Base-by-base conservation (phyloP, 306 rosid genomes). In the Cicer judaicum region DNA sequence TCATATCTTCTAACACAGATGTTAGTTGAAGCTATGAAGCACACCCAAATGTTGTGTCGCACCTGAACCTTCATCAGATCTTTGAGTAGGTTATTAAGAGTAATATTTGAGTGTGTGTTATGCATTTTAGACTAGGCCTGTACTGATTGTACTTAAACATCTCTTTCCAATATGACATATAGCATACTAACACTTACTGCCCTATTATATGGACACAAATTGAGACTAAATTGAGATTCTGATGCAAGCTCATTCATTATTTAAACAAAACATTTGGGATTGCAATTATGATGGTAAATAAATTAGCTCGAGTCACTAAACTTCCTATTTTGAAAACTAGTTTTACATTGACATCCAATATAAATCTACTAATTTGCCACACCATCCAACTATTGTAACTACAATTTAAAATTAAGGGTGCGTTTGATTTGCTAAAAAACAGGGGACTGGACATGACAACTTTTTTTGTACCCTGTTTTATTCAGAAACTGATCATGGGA, bases 11-110 rank as follows among this genome's bases (percentile, higher is more conserved):
- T 8, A 57, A 18, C n/a, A 10, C 39, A 57, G 41, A 48, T 21
- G 70, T 74, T 55, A 55, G 65, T 43, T 9, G 6, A 34, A 55
- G 59, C 14, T 36, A 46, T n/a, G 16, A 56, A 47, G 50, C 65
- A 67, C 47, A 41, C 36, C 57, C 24, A 21, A 21, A 1, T 49
- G 55, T 41, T 40, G 65, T 67, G 57, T 60, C 76, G 50, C 52
- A 38, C 50, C 57, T 41, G 56, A 43, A 74, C 38, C 42, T 67
- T 15, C 3, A 12, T 57, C 36, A 11, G 59, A 56, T 64, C 56
- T 16, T 43, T 44, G 42, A 42, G 77, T 44, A 71, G 53, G 68
- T 64, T 34, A 19, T 34, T 36, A 13, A 24, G 40, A 60, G 43
- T 60, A 11, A 60, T 34, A 61, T 36, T 5, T 61, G 36, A 36